phyloP scores from a whole-genome alignment of 345 rosid species.

The Citrus mangshanensis region DNA sequence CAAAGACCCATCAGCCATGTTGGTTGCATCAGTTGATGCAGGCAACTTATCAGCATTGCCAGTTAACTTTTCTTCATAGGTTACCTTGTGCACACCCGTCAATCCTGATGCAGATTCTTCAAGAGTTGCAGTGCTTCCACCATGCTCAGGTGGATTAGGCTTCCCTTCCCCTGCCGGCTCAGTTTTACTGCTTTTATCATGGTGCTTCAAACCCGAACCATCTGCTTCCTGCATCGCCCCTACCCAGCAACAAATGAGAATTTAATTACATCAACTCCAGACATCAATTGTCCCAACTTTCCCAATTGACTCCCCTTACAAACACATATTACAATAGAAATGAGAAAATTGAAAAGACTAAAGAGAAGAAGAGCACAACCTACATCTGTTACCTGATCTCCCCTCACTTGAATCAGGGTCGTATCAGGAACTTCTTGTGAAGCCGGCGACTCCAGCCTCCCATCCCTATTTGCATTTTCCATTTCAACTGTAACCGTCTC shows the following conservation, averaged over 20 bases:
- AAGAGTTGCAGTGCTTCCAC: constrained; percentile 22
- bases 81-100: constrained; percentile 18
- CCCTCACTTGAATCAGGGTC: constrained; percentile 45
- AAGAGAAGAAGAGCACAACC: constrained; percentile 65
- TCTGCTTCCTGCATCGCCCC: constrained; percentile 92
- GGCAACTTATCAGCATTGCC: constrained; percentile 24
- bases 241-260: constrained; percentile 86
- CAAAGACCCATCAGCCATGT: constrained; percentile 22
- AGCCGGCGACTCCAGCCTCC: constrained; percentile 27
- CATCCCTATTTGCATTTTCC: constrained; percentile 28
- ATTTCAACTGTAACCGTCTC: constrained; percentile 24
- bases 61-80: constrained; percentile 26
- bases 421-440: constrained; percentile 38
- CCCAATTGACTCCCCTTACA: constrained; percentile 12
- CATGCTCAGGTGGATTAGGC: constrained; percentile 5
- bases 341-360: constrained; percentile 7
- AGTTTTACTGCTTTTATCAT: constrained; percentile 24
- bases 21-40: constrained; percentile 21
- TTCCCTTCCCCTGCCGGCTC: constrained; percentile 21
- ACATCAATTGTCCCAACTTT: constrained; percentile 17
- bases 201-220: constrained; percentile 45
- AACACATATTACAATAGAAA: constrained; percentile 5
- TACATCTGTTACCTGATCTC: constrained; percentile 77
- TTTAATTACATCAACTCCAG: constrained; percentile 40
- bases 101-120: constrained; percentile 18